A percentile compares a stretch with the other conserved stretches of the same genome.
phyloP scores from a whole-genome alignment of 2,329 filamentous ascomycete genomes.

The Graphilbum fragrans region DNA sequence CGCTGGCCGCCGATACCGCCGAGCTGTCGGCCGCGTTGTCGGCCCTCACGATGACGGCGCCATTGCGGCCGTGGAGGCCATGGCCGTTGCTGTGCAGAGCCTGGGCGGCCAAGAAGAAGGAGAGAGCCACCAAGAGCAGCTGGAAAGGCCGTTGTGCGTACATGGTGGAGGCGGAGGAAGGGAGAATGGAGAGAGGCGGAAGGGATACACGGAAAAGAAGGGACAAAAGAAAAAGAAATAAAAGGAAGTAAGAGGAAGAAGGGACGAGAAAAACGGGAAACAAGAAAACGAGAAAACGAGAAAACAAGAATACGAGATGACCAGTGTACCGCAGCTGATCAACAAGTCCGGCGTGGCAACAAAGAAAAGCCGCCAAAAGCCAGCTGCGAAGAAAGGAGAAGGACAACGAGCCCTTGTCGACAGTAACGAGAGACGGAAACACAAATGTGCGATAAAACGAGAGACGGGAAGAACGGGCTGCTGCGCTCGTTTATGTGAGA shows the following conservation, averaged over 20 bases:
- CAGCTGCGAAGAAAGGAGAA: neutral
- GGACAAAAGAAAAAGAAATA: neutral
- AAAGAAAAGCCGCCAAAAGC: neutral
- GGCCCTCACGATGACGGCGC: neutral
- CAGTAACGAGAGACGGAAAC: neutral
- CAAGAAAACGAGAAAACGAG: neutral
- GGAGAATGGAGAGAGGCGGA: neutral
- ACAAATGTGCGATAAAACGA: neutral
- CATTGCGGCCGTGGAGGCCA: conserved; percentile 5
- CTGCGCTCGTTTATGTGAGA: no score
- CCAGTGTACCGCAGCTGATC: no score
- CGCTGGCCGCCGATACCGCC: neutral
- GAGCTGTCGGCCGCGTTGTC: conserved; percentile 1
- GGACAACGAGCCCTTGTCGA: neutral
- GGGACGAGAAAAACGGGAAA: conserved; percentile 1
- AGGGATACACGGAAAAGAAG: neutral
- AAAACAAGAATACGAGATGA: neutral
- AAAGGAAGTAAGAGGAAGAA: neutral
- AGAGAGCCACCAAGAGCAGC: conserved; percentile 36
- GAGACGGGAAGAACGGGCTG: neutral
- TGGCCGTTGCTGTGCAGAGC: conserved; percentile 21
- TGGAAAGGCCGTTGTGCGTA: conserved; percentile 30
- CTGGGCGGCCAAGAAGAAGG: conserved; percentile 32
- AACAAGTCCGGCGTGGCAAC: neutral
- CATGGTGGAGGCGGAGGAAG: conserved; percentile 22